These are phyloP conservation scores for Penicillium sp. DNA, from an alignment of 2,329 filamentous ascomycete genomes.

Conservation along the genomic window DNA sequence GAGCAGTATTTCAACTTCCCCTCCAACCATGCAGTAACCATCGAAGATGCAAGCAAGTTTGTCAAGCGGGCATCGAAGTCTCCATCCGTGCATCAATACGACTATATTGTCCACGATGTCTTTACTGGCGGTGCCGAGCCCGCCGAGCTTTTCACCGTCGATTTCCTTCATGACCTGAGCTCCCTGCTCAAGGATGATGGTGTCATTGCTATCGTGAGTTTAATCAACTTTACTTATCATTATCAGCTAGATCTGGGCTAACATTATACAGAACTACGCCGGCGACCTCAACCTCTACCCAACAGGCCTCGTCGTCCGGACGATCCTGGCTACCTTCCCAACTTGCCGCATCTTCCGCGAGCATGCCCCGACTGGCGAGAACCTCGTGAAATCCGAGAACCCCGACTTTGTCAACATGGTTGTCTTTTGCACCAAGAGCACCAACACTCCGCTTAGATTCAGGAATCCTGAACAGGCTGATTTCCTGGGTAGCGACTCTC, in stretches of 20 bases:
- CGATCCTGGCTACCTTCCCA: slow-evolving; percentile 78
- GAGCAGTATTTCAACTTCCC: slow-evolving; percentile 76
- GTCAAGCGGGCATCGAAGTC: slow-evolving; percentile 49
- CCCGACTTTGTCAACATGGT: slow-evolving; percentile 93
- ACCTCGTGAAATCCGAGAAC: slow-evolving; percentile 24
- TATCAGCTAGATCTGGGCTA: slow-evolving; percentile 6
- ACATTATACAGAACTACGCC: slow-evolving; percentile 71
- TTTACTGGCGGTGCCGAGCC: slow-evolving; percentile 96
- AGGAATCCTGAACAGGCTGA: slow-evolving; percentile 61
- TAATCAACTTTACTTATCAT: background rate
- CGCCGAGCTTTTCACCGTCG: slow-evolving; percentile 75
- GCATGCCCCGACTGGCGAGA: slow-evolving; percentile 50
- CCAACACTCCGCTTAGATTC: slow-evolving; percentile 56
- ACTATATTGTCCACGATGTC: slow-evolving; percentile 96
- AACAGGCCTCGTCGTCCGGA: slow-evolving; percentile 73
- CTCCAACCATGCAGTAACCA: slow-evolving; percentile 69
- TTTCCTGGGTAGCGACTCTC: slow-evolving; percentile 65
- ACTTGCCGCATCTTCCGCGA: slow-evolving; percentile 89
- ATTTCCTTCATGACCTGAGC: slow-evolving; percentile 71
- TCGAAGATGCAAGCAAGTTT: slow-evolving; percentile 76
- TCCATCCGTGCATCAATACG: slow-evolving; percentile 54
- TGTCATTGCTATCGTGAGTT: slow-evolving; percentile 76
- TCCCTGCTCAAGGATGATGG: slow-evolving; percentile 71
- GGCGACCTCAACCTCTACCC: slow-evolving; percentile 76
- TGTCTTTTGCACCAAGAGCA: slow-evolving; percentile 77